Base-by-base conservation (phyloP, 495 filamentous ascomycete genomes). In the Hypoxylon perforatum region DNA sequence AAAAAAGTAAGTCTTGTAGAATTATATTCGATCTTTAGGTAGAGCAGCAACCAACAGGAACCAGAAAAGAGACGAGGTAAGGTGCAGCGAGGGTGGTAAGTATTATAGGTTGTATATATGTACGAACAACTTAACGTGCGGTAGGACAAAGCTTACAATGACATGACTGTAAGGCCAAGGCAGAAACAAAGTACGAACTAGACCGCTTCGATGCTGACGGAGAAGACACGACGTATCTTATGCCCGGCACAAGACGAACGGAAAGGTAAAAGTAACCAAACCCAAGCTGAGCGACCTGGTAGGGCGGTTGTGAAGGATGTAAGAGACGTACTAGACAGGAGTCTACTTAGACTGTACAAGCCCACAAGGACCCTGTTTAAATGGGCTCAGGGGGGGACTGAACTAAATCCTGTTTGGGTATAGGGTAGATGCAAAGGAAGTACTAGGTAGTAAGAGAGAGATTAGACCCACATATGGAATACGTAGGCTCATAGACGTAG, bases 401-500 rank as follows among this genome's bases (percentile, higher is more conserved):
- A 47, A 62, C 61, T 59, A 65, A 72, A 72, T 58, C 69, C 61
- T 63, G 69, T 69, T 72, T 69, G 62, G 65, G 57, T 56, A 41
- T 63, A 55, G 59, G 53, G 39, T 15, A 62, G 7, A 33, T 33
- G 30, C 7, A 33, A 10, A 9, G 30, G 67, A 66, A 63, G 67
- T 63, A 42, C 12, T 42, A n/a, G n/a, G 39, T 9, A 64, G 61
- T 65, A 46, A 59, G 58, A 62, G 51, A 59, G 58, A 62, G 53
- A 54, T 57, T 44, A 25, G 69, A 67, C 64, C 69, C 69, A 68
- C 69, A 63, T n/a, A n/a, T 39, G 36, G 50, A 28, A 57, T 61
- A 62, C 61, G 61, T 69, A 58, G 48, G 53, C 57, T 65, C 59
- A 59, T 61, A 41, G 59, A 63, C 15, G 51, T 36, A 38, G 51